Percentiles rank a stretch among this genome's conserved stretches.
Evolutionary conservation across 2,329 filamentous ascomycete species (phyloP).

Genomic region (Fusarium armeniacum): DNA sequence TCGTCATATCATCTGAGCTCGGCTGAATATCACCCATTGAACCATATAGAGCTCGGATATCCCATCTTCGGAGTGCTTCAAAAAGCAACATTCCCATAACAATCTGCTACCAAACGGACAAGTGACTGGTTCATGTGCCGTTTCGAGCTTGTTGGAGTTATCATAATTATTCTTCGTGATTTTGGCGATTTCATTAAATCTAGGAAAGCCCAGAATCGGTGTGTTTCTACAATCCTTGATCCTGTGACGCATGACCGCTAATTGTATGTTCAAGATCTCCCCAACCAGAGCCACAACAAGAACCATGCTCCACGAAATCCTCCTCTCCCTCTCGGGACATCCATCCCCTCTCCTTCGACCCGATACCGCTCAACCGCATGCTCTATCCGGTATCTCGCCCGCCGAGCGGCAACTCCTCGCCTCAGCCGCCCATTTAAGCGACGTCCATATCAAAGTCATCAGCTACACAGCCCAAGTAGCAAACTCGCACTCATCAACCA

Average conservation of each 20-base stretch:
- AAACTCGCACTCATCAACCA: slow-evolving; percentile 79
- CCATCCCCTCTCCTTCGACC: slow-evolving; percentile 85
- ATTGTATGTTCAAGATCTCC: slow-evolving; percentile 29
- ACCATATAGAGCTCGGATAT: background rate
- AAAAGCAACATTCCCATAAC: background rate
- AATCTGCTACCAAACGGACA: background rate
- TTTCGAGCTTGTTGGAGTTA: slow-evolving; percentile 65
- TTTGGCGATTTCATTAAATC: slow-evolving; percentile 58
- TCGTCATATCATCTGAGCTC: slow-evolving; percentile 10
- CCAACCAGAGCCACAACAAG: slow-evolving; percentile 13
- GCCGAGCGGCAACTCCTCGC: slow-evolving; percentile 86
- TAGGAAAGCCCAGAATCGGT: slow-evolving; percentile 52
- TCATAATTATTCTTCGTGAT: slow-evolving; percentile 63
- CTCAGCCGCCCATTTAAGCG: slow-evolving; percentile 81
- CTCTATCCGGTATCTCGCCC: slow-evolving; percentile 72
- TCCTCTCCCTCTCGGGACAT: slow-evolving; percentile 95
- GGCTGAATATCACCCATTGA: slow-evolving; percentile 5
- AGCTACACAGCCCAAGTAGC: slow-evolving; percentile 76
- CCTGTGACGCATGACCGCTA: slow-evolving; percentile 25
- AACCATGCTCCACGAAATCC: slow-evolving; percentile 96
- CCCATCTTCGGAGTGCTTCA: slow-evolving; percentile 1
- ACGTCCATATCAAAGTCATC: slow-evolving; percentile 80
- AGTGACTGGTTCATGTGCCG: slow-evolving; percentile 62
- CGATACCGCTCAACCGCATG: slow-evolving; percentile 61
- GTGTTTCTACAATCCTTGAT: background rate